Percentiles rank a stretch among this genome's conserved stretches.
These are phyloP conservation scores for Diddensiella caesifluorescens DNA, from an alignment of 805 yeast genomes.

Conservation along the genomic window DNA sequence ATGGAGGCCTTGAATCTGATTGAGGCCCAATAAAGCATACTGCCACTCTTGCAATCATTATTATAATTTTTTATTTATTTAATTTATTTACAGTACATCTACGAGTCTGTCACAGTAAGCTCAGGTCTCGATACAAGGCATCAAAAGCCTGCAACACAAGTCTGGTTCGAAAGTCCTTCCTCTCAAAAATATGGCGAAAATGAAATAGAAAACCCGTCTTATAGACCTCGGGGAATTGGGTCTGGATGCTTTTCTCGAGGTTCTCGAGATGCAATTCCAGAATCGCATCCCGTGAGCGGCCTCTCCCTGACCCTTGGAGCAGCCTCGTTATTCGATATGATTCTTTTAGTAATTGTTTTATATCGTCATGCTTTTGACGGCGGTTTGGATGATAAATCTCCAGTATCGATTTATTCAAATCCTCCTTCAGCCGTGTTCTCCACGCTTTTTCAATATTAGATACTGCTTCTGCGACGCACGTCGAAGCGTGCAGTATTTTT, in stretches of 20 bases:
- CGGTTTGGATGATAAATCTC: background rate
- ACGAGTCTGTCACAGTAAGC: background rate
- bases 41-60: background rate
- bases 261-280: conserved; percentile 2
- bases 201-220: background rate
- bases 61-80: background rate
- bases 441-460: background rate
- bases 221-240: background rate
- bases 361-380: background rate
- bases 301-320: background rate
- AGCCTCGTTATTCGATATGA: background rate
- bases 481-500: background rate
- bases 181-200: background rate
- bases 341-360: background rate
- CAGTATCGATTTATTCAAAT: background rate
- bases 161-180: background rate
- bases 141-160: conserved; percentile 1
- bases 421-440: background rate
- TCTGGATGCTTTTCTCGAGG: background rate
- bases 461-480: conserved; percentile 1
- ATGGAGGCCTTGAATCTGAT: conserved; percentile 14
- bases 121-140: background rate
- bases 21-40: background rate
- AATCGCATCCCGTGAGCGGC: background rate
- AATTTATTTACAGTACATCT: background rate